Base-by-base conservation (phyloP, 2,329 filamentous ascomycete genomes). In the Stachybotrys elegans region DNA sequence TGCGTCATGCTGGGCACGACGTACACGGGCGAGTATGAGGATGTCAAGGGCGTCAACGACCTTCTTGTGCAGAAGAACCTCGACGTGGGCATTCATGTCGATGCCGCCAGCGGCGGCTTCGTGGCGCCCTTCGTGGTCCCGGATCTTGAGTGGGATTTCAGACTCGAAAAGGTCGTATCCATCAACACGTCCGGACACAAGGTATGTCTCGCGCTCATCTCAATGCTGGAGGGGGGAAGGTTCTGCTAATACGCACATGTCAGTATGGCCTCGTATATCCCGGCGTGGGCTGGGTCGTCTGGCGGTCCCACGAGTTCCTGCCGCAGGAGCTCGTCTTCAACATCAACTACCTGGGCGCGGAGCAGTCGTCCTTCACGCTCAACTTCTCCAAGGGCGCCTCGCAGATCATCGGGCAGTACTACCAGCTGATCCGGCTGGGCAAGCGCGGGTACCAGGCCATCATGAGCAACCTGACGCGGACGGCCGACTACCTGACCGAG, bases 141-240 rank as follows among this genome's bases (percentile, higher is more conserved):
- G 0, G 79, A 85, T 21, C 71, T 96, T 2, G 74, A 86, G 52
- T 97, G 92, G 92, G 92, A 97, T 60, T 97, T 97, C 73, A 79
- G 89, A 49, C 79, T 93, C 22, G 80, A 88, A 58, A 89, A 85
- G 64, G 92, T 96, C 4, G 85, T 94, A 21, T 93, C 87, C 2
- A 96, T 97, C 72, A 96, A 96, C 59, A 86, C 89, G 14, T 95
- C 89, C 0, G 92, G 92, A 16, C 92, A 96, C 75, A 96, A 96
- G 72, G 71, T 70, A 54, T 41, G 46, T 29, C 23, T 36, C 31
- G 3, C 31, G 8, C 14, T 34, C 9, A 8, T 12, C 31, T 17
- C 3, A 3, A 9, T 34, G 36, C 16, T 8, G 16, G 11, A 27
- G 17, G 20, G 16, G 22, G 5, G 20, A 37, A 17, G 20, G 19